Conservation (phyloP, 352 stramenopile genomes). For the Pythium periplocum region DNA sequence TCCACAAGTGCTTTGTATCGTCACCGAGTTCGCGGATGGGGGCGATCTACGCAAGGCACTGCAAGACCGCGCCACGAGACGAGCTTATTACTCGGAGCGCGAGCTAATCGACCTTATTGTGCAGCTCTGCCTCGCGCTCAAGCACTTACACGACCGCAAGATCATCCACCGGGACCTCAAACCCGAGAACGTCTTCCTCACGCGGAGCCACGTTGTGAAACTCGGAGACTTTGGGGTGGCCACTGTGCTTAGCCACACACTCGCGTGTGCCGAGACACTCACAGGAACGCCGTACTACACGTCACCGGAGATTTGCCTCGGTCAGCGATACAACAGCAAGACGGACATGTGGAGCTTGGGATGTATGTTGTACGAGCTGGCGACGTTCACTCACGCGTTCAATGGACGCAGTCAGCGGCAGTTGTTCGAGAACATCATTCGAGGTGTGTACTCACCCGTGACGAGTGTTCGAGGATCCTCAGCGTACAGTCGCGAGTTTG, state of each 20-base stretch:
- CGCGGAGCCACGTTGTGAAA: constrained; percentile 53
- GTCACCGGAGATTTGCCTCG: constrained; percentile 91
- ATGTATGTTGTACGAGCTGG: constrained; percentile 92
- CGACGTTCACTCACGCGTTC: constrained; percentile 86
- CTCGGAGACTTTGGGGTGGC: constrained; percentile 78
- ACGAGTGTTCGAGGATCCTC: constrained; percentile 7
- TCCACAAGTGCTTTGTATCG: constrained; percentile 63
- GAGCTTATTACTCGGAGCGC: constrained; percentile 24
- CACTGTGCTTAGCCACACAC: constrained; percentile 65
- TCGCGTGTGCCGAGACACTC: constrained; percentile 69
- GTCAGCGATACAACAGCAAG: constrained; percentile 91
- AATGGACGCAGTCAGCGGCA: constrained; percentile 74
- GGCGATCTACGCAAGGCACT: constrained; percentile 65
- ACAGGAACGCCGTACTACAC: constrained; percentile 90
- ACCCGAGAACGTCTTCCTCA: constrained; percentile 85
- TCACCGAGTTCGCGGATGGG: constrained; percentile 79
- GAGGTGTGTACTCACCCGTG: constrained; percentile 13
- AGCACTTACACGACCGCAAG: constrained; percentile 77
- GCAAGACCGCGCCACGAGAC: constrained; percentile 18
- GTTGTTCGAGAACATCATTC: constrained; percentile 71
- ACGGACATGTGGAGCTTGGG: constrained; percentile 93
- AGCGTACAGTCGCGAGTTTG: constrained; percentile 24
- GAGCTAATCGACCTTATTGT: constrained; percentile 57
- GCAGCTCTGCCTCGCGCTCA: constrained; percentile 69
- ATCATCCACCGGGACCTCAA: constrained; percentile 88